Conservation (phyloP, 495 filamentous ascomycete species). For the Lasiosphaeris hirsuta region DNA sequence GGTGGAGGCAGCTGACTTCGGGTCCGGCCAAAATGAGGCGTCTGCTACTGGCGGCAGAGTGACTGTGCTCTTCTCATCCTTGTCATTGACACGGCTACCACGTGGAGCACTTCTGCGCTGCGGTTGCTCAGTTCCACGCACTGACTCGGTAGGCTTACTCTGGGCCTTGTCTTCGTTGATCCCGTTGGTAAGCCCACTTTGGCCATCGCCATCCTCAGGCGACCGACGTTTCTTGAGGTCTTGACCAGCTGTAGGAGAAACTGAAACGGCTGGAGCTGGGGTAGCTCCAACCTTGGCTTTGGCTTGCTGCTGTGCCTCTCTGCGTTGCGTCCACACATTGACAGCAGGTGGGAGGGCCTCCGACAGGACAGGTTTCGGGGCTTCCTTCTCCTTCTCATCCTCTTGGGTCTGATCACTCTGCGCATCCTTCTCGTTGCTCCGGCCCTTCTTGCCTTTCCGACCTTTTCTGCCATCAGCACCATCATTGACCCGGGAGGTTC, state of each 20-base stretch:
- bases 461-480: constrained; percentile 40
- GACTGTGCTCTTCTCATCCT: constrained; percentile 41
- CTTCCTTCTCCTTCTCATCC: constrained; percentile 47
- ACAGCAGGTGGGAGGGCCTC: constrained; percentile 78
- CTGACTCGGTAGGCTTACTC: constrained; percentile 51
- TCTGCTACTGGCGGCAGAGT: constrained; percentile 59
- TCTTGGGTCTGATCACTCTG: constrained; percentile 41
- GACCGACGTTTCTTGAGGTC: constrained; percentile 20
- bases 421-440: constrained; percentile 41
- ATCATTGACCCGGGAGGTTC: constrained; percentile 39
- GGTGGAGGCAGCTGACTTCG: constrained; percentile 70
- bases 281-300: constrained; percentile 56
- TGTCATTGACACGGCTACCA: constrained; percentile 47
- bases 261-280: constrained; percentile 8
- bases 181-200: constrained; percentile 14
- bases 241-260: constrained; percentile 11
- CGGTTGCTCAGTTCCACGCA: constrained; percentile 40
- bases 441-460: constrained; percentile 48
- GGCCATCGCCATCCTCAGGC: constrained; percentile 19
- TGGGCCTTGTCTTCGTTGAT: constrained; percentile 42
- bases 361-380: constrained; percentile 61
- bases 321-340: constrained; percentile 80
- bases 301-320: constrained; percentile 59
- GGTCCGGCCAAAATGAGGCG: constrained; percentile 82
- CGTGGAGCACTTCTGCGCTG: constrained; percentile 44